A percentile compares a stretch with the other conserved stretches of the same genome.
Conservation (phyloP, 1,139 yeast genomes). For the Blastobotrys illinoisensis region DNA sequence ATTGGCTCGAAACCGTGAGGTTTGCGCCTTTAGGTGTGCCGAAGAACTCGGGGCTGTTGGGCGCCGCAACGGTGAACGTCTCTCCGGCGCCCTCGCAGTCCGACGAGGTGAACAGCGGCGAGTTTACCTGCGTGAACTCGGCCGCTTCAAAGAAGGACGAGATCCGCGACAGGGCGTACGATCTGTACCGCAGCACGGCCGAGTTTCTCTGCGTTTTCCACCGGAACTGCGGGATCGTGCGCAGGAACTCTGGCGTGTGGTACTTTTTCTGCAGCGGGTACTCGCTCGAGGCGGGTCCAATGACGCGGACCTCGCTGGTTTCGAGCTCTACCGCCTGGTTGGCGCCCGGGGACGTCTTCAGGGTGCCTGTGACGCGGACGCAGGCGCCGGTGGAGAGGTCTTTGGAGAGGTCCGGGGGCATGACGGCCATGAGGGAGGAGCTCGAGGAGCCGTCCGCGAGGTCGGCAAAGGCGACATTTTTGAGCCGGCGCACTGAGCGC, state of each 20-base stretch:
- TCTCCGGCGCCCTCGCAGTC: conserved; percentile 99
- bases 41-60: conserved; percentile 44
- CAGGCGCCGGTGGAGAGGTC: conserved; percentile 41
- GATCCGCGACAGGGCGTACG: conserved; percentile 53
- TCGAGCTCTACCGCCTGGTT: conserved; percentile 45
- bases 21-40: conserved; percentile 53
- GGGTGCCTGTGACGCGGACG: conserved; percentile 40
- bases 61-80: conserved; percentile 51
- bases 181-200: conserved; percentile 65
- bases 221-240: conserved; percentile 69
- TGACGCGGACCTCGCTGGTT: conserved; percentile 33
- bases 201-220: conserved; percentile 67
- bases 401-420: conserved; percentile 26
- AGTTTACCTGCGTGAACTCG: conserved; percentile 66
- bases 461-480: conserved; percentile 75
- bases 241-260: conserved; percentile 58
- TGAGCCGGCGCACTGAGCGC: conserved; percentile 62
- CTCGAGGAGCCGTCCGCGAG: conserved; percentile 68
- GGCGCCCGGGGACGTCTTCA: conserved; percentile 28
- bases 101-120: conserved; percentile 81
- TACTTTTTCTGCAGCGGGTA: conserved; percentile 84
- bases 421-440: conserved; percentile 53
- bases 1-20: conserved; percentile 85
- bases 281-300: conserved; percentile 46
- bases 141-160: conserved; percentile 48